phyloP scores from a whole-genome alignment of 345 rosid species.

The Sapria himalayana region DNA sequence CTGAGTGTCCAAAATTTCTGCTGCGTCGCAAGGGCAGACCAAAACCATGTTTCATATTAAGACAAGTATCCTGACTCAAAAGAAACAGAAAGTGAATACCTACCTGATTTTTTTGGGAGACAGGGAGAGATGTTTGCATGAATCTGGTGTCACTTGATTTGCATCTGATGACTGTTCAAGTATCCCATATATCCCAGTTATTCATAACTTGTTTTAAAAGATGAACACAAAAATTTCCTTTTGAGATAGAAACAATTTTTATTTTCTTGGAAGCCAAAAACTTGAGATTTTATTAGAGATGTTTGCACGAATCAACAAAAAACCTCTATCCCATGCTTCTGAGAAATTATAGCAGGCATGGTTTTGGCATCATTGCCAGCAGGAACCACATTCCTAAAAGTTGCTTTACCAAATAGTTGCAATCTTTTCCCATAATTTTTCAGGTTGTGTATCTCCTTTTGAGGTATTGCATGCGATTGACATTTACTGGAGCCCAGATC shows the following conservation, averaged over 20 bases:
- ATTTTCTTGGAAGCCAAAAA: no score
- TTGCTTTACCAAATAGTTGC: slow-evolving; percentile 11
- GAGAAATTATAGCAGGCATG: no score
- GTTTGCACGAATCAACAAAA: no score
- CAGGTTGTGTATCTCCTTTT: slow-evolving; percentile 12
- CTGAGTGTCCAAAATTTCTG: slow-evolving; percentile 17
- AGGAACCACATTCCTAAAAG: slow-evolving; percentile 11
- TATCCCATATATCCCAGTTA: no score
- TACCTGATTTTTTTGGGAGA: slow-evolving; percentile 53
- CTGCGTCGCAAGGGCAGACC: slow-evolving; percentile 4
- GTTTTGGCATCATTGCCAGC: slow-evolving; percentile 15
- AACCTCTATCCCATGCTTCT: no score
- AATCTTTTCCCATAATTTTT: slow-evolving; percentile 15
- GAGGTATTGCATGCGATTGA: slow-evolving; percentile 13
- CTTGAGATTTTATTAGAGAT: no score
- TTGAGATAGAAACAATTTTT: no score
- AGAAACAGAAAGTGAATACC: no score
- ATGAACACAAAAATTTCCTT: no score
- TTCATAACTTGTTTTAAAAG: no score
- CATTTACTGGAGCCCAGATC: slow-evolving; percentile 20
- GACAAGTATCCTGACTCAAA: no score
- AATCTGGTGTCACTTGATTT: slow-evolving; percentile 14
- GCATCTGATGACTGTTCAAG: slow-evolving; percentile 29
- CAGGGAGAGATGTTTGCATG: slow-evolving; percentile 35
- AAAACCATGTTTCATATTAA: slow-evolving; percentile 6